Base-by-base conservation (phyloP, 441 rosid species). In the Adansonia grandidieri region DNA sequence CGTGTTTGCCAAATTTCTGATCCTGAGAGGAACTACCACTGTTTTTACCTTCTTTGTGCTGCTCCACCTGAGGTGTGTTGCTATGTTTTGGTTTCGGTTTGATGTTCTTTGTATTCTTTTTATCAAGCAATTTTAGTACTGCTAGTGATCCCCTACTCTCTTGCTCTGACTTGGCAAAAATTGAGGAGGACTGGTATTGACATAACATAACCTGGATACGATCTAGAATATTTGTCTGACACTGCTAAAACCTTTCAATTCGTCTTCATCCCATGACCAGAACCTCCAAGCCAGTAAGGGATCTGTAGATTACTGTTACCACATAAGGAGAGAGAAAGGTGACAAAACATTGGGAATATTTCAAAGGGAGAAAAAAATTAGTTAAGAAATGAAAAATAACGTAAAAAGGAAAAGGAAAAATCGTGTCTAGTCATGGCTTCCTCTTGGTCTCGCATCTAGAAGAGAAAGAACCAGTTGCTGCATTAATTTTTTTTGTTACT, bases 11-110 rank as follows among this genome's bases (percentile, higher is more conserved):
- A 97, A 88, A 87, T 92, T 85, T 93, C 98, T 73, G 88, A 90
- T 80, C 99, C 99, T 80, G 99, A 97, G 87, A 93, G 99, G 89
- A 97, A 95, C 82, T 97, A 97, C 77, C 99, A 97, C 71, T 95
- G 98, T 80, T 97, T 97, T 87, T 97, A 97, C 88, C 93, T 95
- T 76, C 93, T 97, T 15, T 97, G 99, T 90, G 92, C 98, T 48
- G 98, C 98, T 65, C 98, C 98, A 28, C 92, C 86, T 40, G 99
- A 97, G 98, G 99, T 97, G 87, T 76, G 86, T 76, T 83, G 76
- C 81, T 10, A 11, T 54, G 17, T 73, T 54, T 58, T 67, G 66
- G 42, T 62, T 61, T 72, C 48, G 80, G 66, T 72, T 63, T 66
- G 40, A 58, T 66, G 69, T 74, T 45, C 60, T 42, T 9, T 48